phyloP scores from a whole-genome alignment of 768 basidiomycete species.

The Leucogyrophana mollusca region DNA sequence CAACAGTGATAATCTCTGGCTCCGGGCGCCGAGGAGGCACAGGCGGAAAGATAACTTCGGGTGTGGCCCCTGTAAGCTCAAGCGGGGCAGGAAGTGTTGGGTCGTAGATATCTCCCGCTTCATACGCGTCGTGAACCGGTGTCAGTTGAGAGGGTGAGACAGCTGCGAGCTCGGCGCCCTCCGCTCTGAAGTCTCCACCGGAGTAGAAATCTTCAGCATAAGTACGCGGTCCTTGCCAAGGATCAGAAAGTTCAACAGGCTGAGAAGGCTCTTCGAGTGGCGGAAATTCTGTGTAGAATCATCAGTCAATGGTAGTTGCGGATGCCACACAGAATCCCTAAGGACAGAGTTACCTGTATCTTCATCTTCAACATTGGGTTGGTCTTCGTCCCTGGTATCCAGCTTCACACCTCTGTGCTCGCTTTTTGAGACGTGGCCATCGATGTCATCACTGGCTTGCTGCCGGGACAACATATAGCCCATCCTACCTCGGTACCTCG shows the following conservation, averaged over 20 bases:
- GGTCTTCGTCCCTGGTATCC: slow-evolving; percentile 7
- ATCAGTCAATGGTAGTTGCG: neutral
- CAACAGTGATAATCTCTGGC: neutral
- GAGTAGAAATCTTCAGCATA: slow-evolving; percentile 45
- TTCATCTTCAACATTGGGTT: slow-evolving; percentile 12
- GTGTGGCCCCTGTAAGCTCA: neutral
- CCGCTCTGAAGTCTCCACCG: slow-evolving; percentile 37
- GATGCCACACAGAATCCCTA: neutral
- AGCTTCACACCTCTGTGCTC: neutral
- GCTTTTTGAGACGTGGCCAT: neutral
- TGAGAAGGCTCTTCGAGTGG: slow-evolving; percentile 3
- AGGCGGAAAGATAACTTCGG: neutral
- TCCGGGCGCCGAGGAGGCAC: too few relatives aligned
- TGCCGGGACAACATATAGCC: neutral
- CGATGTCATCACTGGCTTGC: slow-evolving; percentile 3
- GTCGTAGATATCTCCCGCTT: neutral
- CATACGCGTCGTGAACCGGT: slow-evolving; percentile 15
- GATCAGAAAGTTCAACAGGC: slow-evolving; percentile 35
- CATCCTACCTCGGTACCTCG: neutral
- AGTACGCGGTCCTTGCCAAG: slow-evolving; percentile 38
- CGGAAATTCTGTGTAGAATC: neutral
- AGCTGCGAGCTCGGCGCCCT: neutral
- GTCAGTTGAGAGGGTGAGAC: slow-evolving; percentile 24
- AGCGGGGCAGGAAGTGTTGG: too few relatives aligned
- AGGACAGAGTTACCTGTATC: neutral